phyloP scores from a whole-genome alignment of 148 eudicot species.

The Nepenthes gracilis region DNA sequence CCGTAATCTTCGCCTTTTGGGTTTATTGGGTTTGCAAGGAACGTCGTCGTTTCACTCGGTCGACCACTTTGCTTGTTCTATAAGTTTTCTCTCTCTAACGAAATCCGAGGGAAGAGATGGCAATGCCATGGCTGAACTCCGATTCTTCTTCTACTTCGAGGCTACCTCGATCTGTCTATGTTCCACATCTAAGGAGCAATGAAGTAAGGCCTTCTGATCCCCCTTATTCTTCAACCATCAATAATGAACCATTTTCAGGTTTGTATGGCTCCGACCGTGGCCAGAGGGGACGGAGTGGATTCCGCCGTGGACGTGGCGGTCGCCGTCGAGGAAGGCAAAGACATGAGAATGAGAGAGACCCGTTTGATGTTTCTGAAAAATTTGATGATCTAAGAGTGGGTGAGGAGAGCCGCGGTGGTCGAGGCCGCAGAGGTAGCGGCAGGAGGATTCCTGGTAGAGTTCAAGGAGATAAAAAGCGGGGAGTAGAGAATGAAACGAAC shows the following conservation, averaged over 20 bases:
- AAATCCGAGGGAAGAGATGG: not conserved
- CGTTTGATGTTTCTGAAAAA: constrained; percentile 7
- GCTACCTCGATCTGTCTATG: not conserved
- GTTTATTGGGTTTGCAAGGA: no score
- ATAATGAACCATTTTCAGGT: not conserved
- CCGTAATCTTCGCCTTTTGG: no score
- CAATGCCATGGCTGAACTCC: not conserved
- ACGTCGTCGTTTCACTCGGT: no score
- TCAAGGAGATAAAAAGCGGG: not conserved
- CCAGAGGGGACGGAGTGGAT: not conserved
- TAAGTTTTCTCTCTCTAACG: no score
- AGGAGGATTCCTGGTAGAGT: constrained; percentile 3
- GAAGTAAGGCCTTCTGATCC: not conserved
- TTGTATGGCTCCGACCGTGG: not conserved
- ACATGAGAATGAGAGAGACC: not conserved
- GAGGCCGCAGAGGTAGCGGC: constrained; percentile 4
- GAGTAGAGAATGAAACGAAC: not conserved
- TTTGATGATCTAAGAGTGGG: constrained; percentile 13
- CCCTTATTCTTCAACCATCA: not conserved
- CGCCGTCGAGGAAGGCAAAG: not conserved
- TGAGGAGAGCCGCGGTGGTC: constrained; percentile 8
- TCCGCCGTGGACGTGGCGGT: not conserved
- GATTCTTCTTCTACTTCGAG: not conserved
- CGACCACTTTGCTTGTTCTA: no score
- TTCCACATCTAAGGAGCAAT: not conserved